Conservation (phyloP, 495 filamentous ascomycete genomes). For the Penicillium verhagenii region DNA sequence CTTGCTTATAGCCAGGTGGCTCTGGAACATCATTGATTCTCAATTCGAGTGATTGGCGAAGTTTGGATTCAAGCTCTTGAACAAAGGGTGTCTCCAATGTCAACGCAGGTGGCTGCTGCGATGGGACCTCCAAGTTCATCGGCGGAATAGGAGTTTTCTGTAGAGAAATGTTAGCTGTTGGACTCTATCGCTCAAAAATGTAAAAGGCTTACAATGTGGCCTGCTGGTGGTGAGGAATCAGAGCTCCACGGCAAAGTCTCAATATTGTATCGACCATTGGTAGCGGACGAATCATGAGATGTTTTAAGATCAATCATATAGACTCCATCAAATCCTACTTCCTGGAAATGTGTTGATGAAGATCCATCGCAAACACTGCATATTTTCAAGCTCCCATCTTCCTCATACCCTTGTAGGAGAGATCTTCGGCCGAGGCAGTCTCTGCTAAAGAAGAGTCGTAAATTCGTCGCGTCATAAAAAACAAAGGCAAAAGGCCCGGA, state of each 20-base stretch:
- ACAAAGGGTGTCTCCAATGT: conserved; percentile 54
- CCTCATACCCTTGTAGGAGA: conserved; percentile 56
- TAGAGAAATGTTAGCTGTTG: conserved; percentile 2
- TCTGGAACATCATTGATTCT: conserved; percentile 68
- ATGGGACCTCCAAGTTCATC: conserved; percentile 58
- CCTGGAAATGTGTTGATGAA: conserved; percentile 57
- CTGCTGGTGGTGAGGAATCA: conserved; percentile 16
- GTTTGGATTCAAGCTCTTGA: conserved; percentile 51
- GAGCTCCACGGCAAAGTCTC: conserved; percentile 32
- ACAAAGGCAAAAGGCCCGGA: conserved; percentile 91
- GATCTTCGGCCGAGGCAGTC: conserved; percentile 88
- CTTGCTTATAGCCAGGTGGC: conserved; percentile 36
- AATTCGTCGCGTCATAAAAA: conserved; percentile 66
- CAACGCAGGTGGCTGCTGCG: conserved; percentile 34
- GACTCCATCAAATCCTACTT: conserved; percentile 81
- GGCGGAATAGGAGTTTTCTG: conserved; percentile 59
- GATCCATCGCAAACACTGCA: conserved; percentile 71
- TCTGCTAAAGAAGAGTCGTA: conserved; percentile 71
- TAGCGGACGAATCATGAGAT: conserved; percentile 1
- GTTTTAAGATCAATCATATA: conserved; percentile 59
- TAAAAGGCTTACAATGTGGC: conserved; percentile 40
- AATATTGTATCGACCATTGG: conserved; percentile 24
- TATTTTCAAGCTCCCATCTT: conserved; percentile 55
- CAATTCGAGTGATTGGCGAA: conserved; percentile 62
- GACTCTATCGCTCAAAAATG: too few relatives aligned